phyloP scores from a whole-genome alignment of 106 monocot species.

The Hemerocallis citrina region DNA sequence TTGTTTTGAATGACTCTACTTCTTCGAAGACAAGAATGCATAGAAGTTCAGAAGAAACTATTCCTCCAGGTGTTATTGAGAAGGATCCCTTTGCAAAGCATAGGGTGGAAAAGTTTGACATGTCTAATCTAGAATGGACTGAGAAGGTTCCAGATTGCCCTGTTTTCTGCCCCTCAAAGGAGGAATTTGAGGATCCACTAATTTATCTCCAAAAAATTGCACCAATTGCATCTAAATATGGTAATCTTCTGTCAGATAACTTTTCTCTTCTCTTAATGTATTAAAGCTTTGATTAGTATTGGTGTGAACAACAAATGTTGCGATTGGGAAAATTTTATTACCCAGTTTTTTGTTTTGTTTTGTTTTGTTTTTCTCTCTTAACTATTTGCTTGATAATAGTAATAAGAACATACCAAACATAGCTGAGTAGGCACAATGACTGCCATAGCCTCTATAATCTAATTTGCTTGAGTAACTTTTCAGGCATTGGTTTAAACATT shows the following conservation, averaged over 20 bases:
- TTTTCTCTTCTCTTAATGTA: neutral
- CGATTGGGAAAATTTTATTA: no score
- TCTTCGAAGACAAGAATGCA: conserved; percentile 33
- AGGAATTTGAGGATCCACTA: conserved; percentile 82
- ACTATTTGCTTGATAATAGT: no score
- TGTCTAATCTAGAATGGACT: conserved; percentile 78
- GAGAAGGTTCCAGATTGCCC: conserved; percentile 86
- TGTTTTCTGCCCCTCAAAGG: conserved; percentile 72
- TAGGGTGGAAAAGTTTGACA: conserved; percentile 49
- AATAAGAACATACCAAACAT: no score
- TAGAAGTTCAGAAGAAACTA: conserved; percentile 15
- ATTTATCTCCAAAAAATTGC: conserved; percentile 73
- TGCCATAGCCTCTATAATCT: no score
- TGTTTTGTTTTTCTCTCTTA: no score
- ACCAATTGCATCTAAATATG: conserved; percentile 68
- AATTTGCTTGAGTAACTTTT: no score
- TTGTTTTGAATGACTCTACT: conserved; percentile 37
- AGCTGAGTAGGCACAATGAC: no score
- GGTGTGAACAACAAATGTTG: no score
- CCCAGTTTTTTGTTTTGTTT: no score
- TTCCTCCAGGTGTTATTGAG: neutral
- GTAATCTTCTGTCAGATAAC: conserved; percentile 20
- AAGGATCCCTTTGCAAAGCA: conserved; percentile 44
- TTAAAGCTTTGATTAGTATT: no score
- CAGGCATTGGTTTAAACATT: no score